Evolutionary conservation across 805 yeast species (phyloP), one percentile per base, ranked within the genome.

Genomic region (Yarrowia deformans): DNA sequence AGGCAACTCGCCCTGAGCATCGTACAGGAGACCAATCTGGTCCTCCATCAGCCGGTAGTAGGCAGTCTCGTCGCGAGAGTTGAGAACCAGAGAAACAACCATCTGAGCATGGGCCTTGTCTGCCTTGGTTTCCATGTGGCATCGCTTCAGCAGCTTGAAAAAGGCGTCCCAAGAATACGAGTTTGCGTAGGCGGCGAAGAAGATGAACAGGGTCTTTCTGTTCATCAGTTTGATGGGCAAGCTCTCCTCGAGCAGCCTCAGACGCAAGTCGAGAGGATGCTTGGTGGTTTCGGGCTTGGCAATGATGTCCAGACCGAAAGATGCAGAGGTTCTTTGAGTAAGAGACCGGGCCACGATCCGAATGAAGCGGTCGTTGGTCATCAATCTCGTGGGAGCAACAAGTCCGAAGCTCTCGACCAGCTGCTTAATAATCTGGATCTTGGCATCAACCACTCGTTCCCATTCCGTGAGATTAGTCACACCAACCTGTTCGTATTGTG

Each of bases 261-360:
- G 45, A 5, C 68, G 56, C n/a, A 16, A 13, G 35, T 63, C 68
- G 13, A 48, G 45, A 19, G 64, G 70, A 18, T 63, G 69, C 13
- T 66, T 63, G 12, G 50, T 16, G 34, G 70, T 49, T 37, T 71
- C 69, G 16, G 50, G 67, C 37, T 67, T 68, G 18, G 70, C 69
- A 14, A 56, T 16, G 48, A 46, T n/a, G 3, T 46, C 46, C 6
- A 72, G 68, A 6, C 71, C 66, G 34, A 76, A 71, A 49, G 75
- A 76, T 39, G 78, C 77, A 16, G 78, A 70, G 3, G 77, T 73
- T 7, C 72, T 69, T 19, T 63, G 68, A 16, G 45, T 37, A 1
- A 63, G 56, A 23, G 48, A 14, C 23, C 56, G 46, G 13, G 56
- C 68, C 52, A 63, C 8, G 2, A 3, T 6, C 10, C 46, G 46